Base-by-base conservation (phyloP, 2,329 filamentous ascomycete genomes). In the Diaporthe citrichinensis region DNA sequence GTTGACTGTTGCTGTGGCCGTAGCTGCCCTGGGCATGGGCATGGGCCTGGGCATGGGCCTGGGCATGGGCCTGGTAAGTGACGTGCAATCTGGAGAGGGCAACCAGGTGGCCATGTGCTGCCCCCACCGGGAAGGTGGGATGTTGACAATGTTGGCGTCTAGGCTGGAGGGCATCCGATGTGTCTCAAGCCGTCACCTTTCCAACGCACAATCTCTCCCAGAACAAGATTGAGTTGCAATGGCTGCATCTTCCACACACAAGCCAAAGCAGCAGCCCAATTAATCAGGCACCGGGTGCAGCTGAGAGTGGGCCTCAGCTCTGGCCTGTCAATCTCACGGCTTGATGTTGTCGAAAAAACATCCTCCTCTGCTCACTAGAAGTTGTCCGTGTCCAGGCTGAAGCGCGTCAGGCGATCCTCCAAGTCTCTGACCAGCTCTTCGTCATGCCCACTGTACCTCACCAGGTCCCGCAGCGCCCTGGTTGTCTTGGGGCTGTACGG, bases 401-500 rank as follows among this genome's bases (percentile, higher is more conserved):
- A 69, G 2, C 49, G 49, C 7, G 36, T 39, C n/a, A 74, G 62
- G 14, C 72, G 72, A 3, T 74, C 72, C 31, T 71, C 72, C 14
- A 74, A 6, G 44, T 74, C 72, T 10, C 23, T 58, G 12, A 69
- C 55, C 23, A 74, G 41, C 61, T 46, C 41, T 2, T 74, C 72
- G 23, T 74, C 72, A 14, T 67, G 72, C 1, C n/a, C 51, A 14
- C 72, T 67, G 41, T 74, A 69, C 15, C 72, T 39, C 8, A 71
- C 57, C 39, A 74, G 8, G 34, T 74, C 72, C 2, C 72, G 61
- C 51, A 74, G 39, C 6, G 72, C 72, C 53, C 72, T 74, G 7
- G 72, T 74, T 4, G 72, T 74, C 72, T 61, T 59, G 3, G 62
- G 72, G 49, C 61, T 69, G 62, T 71, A 69, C 1, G 44, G 53